Evolutionary conservation across 805 yeast genomes (phyloP), one percentile per base, ranked within the genome.

Genomic region (Lipomyces yamanashiensis): DNA sequence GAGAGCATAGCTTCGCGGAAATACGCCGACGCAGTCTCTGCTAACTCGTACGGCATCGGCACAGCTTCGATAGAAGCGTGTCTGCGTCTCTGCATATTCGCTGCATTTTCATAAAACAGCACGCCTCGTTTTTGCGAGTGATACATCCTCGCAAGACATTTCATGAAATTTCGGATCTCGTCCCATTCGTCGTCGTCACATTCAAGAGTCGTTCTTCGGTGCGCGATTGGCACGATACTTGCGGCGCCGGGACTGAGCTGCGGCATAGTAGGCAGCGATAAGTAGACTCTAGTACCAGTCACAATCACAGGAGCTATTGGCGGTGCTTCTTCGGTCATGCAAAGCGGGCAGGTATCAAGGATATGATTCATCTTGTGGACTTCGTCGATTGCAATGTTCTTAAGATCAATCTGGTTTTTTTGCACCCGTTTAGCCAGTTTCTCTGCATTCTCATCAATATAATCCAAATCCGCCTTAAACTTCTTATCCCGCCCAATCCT

Each of bases 81-180:
- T 5, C 70, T 66, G 12, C 68, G 59, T 7, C 68, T 65, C 13
- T 70, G 59, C 2, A 71, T 62, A 15, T 66, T 59, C 23, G 76
- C 72, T 0, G 83, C 79, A 37, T 74, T 76, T 68, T 82, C 86
- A 68, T 81, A 82, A 63, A 82, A 83, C 8, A 82, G 57, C 2
- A 80, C 80, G 6, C 77, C 76, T 60, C 71, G 76, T 51, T 69
- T 74, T 66, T 61, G 74, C 3, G 71, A 49, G 53, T 74, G 76
- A 72, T 82, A 82, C 74, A 80, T 79, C 49, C 69, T 66, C 0
- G 80, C 73, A 13, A 82, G 68, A 7, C 78, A 70, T 36, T 75
- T 73, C 84, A 82, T 80, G 62, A 78, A 78, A 39, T 78, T 77
- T 54, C 63, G 44, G 1, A 82, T 74, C 67, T 82, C 85, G 17